Evolutionary conservation across 768 basidiomycete species (phyloP), one percentile per base, ranked within the genome.

Genomic region (Lepiota brunneoincarnata): DNA sequence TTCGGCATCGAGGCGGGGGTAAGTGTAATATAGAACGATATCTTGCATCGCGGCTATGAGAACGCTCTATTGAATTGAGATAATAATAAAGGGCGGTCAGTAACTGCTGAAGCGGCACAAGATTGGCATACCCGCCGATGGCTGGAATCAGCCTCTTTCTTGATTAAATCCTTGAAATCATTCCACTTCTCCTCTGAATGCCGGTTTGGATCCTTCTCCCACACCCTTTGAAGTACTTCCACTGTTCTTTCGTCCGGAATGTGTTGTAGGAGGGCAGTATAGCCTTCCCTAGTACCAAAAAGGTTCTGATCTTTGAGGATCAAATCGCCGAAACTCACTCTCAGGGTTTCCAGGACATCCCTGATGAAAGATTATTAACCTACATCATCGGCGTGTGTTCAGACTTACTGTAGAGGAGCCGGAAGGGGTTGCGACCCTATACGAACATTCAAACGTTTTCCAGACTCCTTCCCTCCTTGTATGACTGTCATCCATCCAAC

Each of bases 1-100:
- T 69, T 99, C 97, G 12, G 91, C 90, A 68, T 99, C 97, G 50
- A 99, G 81, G 11, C 97, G 85, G 1, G 96, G 96, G 69, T 98
- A 99, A 0, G 91, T 96, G 69, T 97, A 98, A 61, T 93, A 89
- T 11, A 99, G 74, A 43, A 97, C 76, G 55, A 98, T 82, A 57
- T 98, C 96, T 66, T 96, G 87, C 72, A 93, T 73, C 3, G 85
- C 83, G 1, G 70, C 69, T 49, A 59, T 70, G 38, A 82, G 59
- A 24, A 55, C 60, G 23, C 58, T 57, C 73, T 76, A 57, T 23
- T 34, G n/a, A 36, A 26, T 43, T 39, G 28, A 46, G 24, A 52
- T 54, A 28, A 52, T 54, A 28, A 59, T 59, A 21, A 36, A 40
- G 53, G 28, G 48, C 35, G 3, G 51, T 55, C 46, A 50, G 46